These are phyloP conservation scores for Solanum hybrid DNA, from an alignment of 305 asterid genomes.

Conservation along the genomic window DNA sequence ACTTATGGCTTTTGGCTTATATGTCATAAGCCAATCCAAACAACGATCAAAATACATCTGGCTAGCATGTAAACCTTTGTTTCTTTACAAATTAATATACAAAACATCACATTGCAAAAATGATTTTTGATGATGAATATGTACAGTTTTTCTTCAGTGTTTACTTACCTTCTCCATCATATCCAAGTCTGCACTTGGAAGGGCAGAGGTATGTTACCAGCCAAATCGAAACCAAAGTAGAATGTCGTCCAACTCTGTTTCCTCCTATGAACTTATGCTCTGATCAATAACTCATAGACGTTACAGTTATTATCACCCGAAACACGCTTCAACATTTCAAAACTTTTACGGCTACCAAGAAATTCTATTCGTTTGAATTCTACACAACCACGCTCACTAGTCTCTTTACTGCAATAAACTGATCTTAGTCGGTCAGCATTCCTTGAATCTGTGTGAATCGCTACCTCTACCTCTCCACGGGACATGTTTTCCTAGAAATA, in stretches of 20 bases:
- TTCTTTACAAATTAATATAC: neutral
- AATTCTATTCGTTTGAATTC: conserved; percentile 64
- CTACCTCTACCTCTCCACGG: conserved; percentile 63
- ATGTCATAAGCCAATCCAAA: neutral
- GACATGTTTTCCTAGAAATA: conserved; percentile 56
- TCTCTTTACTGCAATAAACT: conserved; percentile 46
- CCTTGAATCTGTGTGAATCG: conserved; percentile 86
- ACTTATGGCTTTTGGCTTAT: neutral
- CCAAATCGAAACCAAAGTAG: neutral
- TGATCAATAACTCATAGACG: conserved; percentile 67
- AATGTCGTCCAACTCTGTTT: neutral
- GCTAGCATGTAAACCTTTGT: neutral
- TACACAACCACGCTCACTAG: conserved; percentile 22
- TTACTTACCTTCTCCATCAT: neutral
- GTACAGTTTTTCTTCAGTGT: neutral
- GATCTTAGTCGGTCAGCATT: conserved; percentile 75
- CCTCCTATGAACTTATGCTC: conserved; percentile 37
- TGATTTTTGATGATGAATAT: neutral
- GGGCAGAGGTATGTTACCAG: neutral
- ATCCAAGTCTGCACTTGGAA: neutral
- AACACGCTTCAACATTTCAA: conserved; percentile 93
- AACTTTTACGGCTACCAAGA: conserved; percentile 84
- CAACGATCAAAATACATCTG: neutral
- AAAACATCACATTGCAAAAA: neutral
- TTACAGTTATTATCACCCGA: conserved; percentile 61